These are phyloP conservation scores for Arabidopsis lyrata DNA, from an alignment of 441 rosid genomes.

Conservation along the genomic window DNA sequence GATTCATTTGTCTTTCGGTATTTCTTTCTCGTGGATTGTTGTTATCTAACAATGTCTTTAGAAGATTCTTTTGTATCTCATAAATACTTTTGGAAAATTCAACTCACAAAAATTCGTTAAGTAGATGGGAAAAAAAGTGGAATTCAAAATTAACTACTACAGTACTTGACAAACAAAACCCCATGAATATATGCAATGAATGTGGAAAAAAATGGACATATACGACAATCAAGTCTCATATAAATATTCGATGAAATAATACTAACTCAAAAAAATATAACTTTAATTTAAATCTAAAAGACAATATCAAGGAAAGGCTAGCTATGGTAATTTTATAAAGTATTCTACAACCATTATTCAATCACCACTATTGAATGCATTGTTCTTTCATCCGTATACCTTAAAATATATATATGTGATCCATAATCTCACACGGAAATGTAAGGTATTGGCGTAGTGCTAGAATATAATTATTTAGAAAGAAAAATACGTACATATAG, in stretches of 20 bases:
- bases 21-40: neutral
- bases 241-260: neutral
- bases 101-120: neutral
- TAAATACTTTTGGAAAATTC: neutral
- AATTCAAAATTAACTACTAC: neutral
- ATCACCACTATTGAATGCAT: neutral
- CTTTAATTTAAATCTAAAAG: neutral
- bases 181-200: constrained; percentile 4
- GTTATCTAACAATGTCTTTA: neutral
- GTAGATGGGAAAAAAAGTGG: neutral
- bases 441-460: neutral
- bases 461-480: no score
- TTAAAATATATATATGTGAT: neutral
- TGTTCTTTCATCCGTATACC: neutral
- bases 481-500: no score
- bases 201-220: constrained; percentile 17
- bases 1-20: neutral
- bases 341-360: no score
- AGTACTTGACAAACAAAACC: constrained; percentile 6
- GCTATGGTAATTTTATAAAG: neutral
- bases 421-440: neutral
- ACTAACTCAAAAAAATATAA: neutral
- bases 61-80: neutral
- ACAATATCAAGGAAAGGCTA: neutral
- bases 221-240: neutral